Conservation (phyloP, 768 basidiomycete species). For the Podaxis pistillaris region DNA sequence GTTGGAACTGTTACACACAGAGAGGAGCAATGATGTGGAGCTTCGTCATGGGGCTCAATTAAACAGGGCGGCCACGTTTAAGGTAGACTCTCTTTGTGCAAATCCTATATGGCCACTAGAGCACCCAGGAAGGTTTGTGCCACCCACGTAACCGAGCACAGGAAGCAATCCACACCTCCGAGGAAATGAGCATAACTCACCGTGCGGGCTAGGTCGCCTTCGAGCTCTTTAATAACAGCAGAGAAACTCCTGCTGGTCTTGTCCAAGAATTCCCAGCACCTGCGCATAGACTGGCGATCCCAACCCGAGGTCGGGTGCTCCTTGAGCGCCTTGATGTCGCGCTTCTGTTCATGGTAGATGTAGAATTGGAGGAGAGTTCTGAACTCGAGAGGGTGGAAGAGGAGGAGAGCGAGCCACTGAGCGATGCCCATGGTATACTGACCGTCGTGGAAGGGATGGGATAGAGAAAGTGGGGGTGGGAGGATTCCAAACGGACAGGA, state of each 20-base stretch:
- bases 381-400: constrained; percentile 85
- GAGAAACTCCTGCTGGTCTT: constrained; percentile 86
- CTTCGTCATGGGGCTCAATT: neutral
- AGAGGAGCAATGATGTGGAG: neutral
- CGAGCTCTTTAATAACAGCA: constrained; percentile 92
- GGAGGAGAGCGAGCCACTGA: constrained; percentile 62
- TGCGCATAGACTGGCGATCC: constrained; percentile 82
- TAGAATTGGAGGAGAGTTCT: constrained; percentile 80
- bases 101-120: neutral
- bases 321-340: constrained; percentile 74
- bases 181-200: constrained; percentile 48
- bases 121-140: neutral
- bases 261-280: constrained; percentile 91
- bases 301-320: constrained; percentile 84
- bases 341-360: constrained; percentile 75
- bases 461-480: neutral
- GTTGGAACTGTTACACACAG: neutral
- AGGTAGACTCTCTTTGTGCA: neutral
- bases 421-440: constrained; percentile 46
- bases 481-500: neutral
- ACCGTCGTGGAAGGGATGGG: neutral
- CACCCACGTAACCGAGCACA: neutral
- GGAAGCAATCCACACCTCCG: constrained; percentile 3
- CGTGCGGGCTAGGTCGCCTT: constrained; percentile 90
- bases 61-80: neutral